Percentiles rank a stretch among this genome's conserved stretches.
These are phyloP conservation scores for Zymoseptoria passerinii DNA, from an alignment of 2,329 filamentous ascomycete species.

Conservation along the genomic window DNA sequence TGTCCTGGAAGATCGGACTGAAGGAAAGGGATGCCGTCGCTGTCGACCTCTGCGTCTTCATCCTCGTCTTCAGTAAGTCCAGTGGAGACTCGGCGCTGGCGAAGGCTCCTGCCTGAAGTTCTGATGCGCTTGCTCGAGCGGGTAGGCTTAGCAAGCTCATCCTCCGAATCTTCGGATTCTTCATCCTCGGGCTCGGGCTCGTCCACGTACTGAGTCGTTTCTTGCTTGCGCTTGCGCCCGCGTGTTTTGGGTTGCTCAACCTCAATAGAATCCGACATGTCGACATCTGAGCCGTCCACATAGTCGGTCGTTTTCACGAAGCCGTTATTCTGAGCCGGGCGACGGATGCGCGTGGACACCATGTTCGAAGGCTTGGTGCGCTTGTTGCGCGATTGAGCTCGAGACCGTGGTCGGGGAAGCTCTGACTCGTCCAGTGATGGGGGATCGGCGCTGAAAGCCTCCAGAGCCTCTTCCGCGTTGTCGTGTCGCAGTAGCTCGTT, in stretches of 20 bases:
- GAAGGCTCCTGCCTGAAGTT: slow-evolving; percentile 7
- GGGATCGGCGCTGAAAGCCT: slow-evolving; percentile 29
- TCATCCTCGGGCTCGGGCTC: slow-evolving; percentile 16
- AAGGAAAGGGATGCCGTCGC: slow-evolving; percentile 22
- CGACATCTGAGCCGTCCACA: slow-evolving; percentile 19
- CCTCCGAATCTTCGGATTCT: slow-evolving; percentile 13
- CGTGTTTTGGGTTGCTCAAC: slow-evolving; percentile 6
- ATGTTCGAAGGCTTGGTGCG: slow-evolving; percentile 11
- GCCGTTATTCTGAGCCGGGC: slow-evolving; percentile 8
- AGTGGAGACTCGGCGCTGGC: slow-evolving; percentile 6
- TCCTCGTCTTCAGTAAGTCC: slow-evolving; percentile 9
- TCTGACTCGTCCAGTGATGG: slow-evolving; percentile 9
- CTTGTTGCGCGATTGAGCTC: slow-evolving; percentile 5
- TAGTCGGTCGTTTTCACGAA: slow-evolving; percentile 25
- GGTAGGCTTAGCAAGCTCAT: slow-evolving; percentile 10
- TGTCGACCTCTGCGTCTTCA: slow-evolving; percentile 25
- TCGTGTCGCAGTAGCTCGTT: slow-evolving; percentile 37
- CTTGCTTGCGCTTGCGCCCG: slow-evolving; percentile 19
- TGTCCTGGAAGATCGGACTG: slow-evolving; percentile 34
- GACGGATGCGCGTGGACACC: slow-evolving; percentile 15
- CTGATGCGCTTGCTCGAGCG: slow-evolving; percentile 13
- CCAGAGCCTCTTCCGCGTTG: slow-evolving; percentile 41
- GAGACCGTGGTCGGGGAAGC: background rate
- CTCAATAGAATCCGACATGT: slow-evolving; percentile 11
- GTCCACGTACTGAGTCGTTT: slow-evolving; percentile 17